Evolutionary conservation across 2,329 filamentous ascomycete species (phyloP).

Genomic region (Bretziella fagacearum): DNA sequence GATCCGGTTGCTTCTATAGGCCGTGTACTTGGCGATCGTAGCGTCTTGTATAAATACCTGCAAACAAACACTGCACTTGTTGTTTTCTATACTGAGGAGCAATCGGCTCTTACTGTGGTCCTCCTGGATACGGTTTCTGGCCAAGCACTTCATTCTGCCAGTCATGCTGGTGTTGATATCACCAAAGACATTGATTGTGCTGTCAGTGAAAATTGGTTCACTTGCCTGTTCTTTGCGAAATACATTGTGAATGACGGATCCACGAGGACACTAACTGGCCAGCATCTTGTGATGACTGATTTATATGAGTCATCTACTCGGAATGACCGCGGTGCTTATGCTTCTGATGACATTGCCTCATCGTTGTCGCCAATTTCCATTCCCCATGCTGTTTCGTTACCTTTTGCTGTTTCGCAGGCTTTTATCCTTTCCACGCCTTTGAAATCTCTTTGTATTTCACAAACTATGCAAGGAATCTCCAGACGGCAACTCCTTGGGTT

Average conservation of each 20-base stretch:
- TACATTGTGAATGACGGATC: conserved; percentile 38
- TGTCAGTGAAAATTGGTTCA: conserved; percentile 89
- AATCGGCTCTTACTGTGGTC: conserved; percentile 50
- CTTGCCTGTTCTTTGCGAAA: conserved; percentile 59
- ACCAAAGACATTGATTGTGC: conserved; percentile 57
- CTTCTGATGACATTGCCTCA: conserved; percentile 54
- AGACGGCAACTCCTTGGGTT: conserved; percentile 67
- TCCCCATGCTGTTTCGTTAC: conserved; percentile 40
- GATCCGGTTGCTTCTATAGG: conserved; percentile 92
- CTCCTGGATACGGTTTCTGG: conserved; percentile 78
- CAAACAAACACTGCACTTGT: conserved; percentile 74
- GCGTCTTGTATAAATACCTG: conserved; percentile 94
- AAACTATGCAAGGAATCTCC: conserved; percentile 84
- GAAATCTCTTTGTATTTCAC: conserved; percentile 62
- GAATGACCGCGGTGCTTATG: conserved; percentile 72
- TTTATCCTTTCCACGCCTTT: conserved; percentile 71
- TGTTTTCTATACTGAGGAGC: conserved; percentile 44
- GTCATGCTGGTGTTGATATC: conserved; percentile 57
- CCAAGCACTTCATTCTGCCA: conserved; percentile 53
- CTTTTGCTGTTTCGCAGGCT: conserved; percentile 62
- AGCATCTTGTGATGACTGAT: conserved; percentile 73
- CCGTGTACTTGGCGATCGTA: conserved; percentile 75
- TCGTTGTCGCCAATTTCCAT: conserved; percentile 49
- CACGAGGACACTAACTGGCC: conserved; percentile 49
- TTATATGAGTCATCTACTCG: conserved; percentile 72